A percentile compares a stretch with the other conserved stretches of the same genome.
Conservation (phyloP, 257 asterid species). For the Gentiana straminea region DNA sequence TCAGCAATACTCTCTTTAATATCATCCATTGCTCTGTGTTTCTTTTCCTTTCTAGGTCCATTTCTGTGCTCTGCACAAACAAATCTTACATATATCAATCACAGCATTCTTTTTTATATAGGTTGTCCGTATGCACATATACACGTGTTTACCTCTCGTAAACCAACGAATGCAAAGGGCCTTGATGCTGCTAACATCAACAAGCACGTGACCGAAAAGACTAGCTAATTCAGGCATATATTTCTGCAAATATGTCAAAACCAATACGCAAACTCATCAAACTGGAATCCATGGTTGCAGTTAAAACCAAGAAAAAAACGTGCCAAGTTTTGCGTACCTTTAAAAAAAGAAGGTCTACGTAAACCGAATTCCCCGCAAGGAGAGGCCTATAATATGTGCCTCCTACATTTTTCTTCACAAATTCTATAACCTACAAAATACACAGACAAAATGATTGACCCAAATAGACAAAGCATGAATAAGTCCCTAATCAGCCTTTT, state of each 20-base stretch:
- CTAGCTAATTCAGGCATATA: slow-evolving; percentile 95
- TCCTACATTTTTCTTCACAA: slow-evolving; percentile 65
- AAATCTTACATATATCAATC: not conserved
- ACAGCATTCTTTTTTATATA: not conserved
- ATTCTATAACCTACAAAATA: slow-evolving; percentile 58
- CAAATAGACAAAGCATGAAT: too few relatives aligned
- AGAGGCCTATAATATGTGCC: slow-evolving; percentile 51
- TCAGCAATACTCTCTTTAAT: slow-evolving; percentile 86
- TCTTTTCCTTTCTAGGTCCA: slow-evolving; percentile 74
- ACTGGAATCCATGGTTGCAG: too few relatives aligned
- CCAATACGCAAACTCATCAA: too few relatives aligned
- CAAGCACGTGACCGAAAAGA: slow-evolving; percentile 75
- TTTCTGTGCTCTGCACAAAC: slow-evolving; percentile 39
- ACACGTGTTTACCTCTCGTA: slow-evolving; percentile 55
- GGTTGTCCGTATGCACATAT: not conserved
- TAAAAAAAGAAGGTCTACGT: slow-evolving; percentile 63
- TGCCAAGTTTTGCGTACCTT: slow-evolving; percentile 37
- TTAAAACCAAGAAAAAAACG: not conserved
- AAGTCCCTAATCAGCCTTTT: too few relatives aligned
- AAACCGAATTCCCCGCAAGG: slow-evolving; percentile 89
- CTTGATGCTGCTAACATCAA: slow-evolving; percentile 88
- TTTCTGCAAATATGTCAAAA: slow-evolving; percentile 34
- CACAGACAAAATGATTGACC: not conserved
- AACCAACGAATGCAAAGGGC: slow-evolving; percentile 86
- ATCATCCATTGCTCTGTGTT: slow-evolving; percentile 91